Percentiles rank a stretch among this genome's conserved stretches.
These are phyloP conservation scores for Penicillium sp. DNA, from an alignment of 2,329 filamentous ascomycete genomes.

Conservation along the genomic window DNA sequence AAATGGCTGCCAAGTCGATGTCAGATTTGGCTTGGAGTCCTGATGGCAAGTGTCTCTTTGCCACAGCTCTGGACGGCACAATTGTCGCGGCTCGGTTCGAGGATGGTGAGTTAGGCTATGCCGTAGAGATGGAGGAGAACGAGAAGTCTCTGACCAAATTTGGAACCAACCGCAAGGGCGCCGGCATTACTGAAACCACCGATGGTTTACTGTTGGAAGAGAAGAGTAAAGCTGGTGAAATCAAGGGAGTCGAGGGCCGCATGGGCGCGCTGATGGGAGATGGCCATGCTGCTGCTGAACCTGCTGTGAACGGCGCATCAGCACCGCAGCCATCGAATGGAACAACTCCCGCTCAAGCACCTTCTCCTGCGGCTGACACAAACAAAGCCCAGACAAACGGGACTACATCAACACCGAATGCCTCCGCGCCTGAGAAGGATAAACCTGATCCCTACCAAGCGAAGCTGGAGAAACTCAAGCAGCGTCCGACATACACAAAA, in stretches of 20 bases:
- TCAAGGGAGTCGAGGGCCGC: constrained; percentile 83
- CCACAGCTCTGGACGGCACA: constrained; percentile 83
- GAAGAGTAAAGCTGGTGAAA: constrained; percentile 85
- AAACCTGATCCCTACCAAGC: constrained; percentile 55
- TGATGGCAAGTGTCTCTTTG: constrained; percentile 81
- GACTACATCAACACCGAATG: constrained; percentile 13
- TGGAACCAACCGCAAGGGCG: constrained; percentile 79
- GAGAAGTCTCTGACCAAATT: constrained; percentile 91
- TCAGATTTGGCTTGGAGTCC: constrained; percentile 93
- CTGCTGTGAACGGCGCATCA: constrained; percentile 49
- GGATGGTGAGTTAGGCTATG: constrained; percentile 83
- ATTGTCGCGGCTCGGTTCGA: constrained; percentile 81
- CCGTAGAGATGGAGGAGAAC: constrained; percentile 81
- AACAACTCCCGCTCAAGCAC: constrained; percentile 33
- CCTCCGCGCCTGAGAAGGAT: constrained; percentile 33
- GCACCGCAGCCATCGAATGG: constrained; percentile 46
- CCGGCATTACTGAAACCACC: constrained; percentile 89
- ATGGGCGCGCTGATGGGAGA: constrained; percentile 99
- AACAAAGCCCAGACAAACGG: constrained; percentile 40
- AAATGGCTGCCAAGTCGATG: constrained; percentile 85
- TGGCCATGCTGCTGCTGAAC: constrained; percentile 56
- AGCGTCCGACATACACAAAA: constrained; percentile 89
- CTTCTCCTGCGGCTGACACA: constrained; percentile 32
- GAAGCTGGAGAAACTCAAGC: constrained; percentile 72
- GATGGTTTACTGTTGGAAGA: constrained; percentile 85